phyloP scores from a whole-genome alignment of 176 grass and related monocot genomes.

The Oropetium thomaeum region DNA sequence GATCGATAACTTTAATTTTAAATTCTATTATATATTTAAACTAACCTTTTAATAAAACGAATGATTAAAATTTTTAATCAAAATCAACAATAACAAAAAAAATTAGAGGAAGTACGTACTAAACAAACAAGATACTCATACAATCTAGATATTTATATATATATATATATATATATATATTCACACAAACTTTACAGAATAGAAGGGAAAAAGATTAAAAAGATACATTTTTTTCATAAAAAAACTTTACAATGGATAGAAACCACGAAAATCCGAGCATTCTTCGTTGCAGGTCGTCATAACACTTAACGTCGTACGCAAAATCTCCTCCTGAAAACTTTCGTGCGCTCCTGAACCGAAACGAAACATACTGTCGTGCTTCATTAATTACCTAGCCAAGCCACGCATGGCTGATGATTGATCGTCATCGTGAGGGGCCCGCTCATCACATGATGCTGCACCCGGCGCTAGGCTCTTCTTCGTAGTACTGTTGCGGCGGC shows the following conservation, averaged over 20 bases:
- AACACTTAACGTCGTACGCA: neutral
- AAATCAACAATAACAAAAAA: too few species aligned
- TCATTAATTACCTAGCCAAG: neutral
- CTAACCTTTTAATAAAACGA: too few species aligned
- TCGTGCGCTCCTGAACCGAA: neutral
- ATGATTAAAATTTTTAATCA: too few species aligned
- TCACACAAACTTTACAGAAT: neutral
- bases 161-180: too few species aligned
- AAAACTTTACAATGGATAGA: neutral
- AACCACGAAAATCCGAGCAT: neutral
- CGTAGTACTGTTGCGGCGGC: constrained; percentile 31
- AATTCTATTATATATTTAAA: too few species aligned
- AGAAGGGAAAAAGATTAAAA: neutral
- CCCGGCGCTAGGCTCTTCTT: constrained; percentile 37
- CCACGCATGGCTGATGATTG: neutral
- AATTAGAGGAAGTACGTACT: too few species aligned
- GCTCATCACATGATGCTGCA: constrained; percentile 50
- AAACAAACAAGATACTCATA: neutral
- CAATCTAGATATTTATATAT: too few species aligned
- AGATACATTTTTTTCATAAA: neutral
- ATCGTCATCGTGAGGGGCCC: too few species aligned
- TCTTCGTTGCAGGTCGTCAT: neutral
- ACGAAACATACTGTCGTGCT: neutral
- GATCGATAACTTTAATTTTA: too few species aligned
- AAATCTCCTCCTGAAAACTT: neutral